Evolutionary conservation across 176 grass and related monocot species (phyloP).

Genomic region (Areca catechu): DNA sequence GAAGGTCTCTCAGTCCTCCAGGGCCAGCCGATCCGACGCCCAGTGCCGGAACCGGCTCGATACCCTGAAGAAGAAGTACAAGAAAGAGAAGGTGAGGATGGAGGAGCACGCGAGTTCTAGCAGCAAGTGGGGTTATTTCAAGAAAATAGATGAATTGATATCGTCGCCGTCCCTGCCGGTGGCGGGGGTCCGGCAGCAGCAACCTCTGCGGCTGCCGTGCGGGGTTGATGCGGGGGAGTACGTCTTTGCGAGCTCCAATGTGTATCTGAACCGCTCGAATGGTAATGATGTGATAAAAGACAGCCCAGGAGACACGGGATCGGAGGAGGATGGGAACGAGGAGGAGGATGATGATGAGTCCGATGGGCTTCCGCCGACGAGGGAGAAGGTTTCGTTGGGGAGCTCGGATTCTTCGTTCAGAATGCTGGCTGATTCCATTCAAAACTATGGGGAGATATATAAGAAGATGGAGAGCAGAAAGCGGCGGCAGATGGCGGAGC

Average conservation of each 20-base stretch:
- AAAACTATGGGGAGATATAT: conserved; percentile 48
- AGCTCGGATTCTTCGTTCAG: conserved; percentile 22
- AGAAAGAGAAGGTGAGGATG: conserved; percentile 53
- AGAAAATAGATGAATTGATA: conserved; percentile 53
- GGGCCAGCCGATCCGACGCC: conserved; percentile 28
- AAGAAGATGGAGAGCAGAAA: conserved; percentile 65
- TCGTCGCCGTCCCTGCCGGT: conserved; percentile 7
- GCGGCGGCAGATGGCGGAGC: conserved; percentile 52
- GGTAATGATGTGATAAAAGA: background rate
- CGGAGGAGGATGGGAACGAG: conserved; percentile 13
- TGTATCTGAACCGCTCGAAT: background rate
- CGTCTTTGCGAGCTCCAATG: conserved; percentile 21
- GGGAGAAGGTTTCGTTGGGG: background rate
- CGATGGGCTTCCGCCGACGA: conserved; percentile 2
- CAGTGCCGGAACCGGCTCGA: conserved; percentile 85
- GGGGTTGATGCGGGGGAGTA: conserved; percentile 33
- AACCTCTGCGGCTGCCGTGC: conserved; percentile 34
- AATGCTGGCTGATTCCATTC: conserved; percentile 47
- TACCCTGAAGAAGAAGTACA: conserved; percentile 73
- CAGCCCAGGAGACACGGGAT: conserved; percentile 11
- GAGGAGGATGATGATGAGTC: background rate
- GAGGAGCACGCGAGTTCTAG: conserved; percentile 18
- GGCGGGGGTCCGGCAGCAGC: conserved; percentile 15
- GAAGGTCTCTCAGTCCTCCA: conserved; percentile 10
- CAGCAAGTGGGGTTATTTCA: conserved; percentile 67